Percentiles rank a stretch among this genome's conserved stretches.
phyloP scores from a whole-genome alignment of 1,139 yeast species.

The Taphrina sp. region DNA sequence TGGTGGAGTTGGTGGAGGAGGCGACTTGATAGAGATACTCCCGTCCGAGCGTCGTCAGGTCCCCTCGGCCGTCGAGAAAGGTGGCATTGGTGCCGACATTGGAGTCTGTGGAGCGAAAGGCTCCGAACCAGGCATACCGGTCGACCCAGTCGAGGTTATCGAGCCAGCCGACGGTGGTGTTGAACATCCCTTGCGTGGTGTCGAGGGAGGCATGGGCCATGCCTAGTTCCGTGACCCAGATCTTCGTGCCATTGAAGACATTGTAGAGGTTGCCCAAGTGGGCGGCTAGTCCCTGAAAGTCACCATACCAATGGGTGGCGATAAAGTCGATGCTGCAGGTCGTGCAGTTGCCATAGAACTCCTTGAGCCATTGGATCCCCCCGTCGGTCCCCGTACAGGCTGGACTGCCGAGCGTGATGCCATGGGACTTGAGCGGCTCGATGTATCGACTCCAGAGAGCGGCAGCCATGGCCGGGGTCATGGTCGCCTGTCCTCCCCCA shows the following conservation, averaged over 20 bases:
- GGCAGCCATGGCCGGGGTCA: conserved; percentile 25
- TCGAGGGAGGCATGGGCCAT: conserved; percentile 3
- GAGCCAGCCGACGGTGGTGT: conserved; percentile 10
- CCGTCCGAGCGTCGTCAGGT: conserved; percentile 8
- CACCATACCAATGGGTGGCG: conserved; percentile 31
- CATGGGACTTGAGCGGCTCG: conserved; percentile 24
- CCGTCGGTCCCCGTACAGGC: conserved; percentile 27
- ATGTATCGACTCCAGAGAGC: conserved; percentile 21
- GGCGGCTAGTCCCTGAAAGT: conserved; percentile 10
- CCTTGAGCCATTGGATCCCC: conserved; percentile 26
- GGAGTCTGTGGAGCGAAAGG: conserved; percentile 5
- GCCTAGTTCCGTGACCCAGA: conserved; percentile 32
- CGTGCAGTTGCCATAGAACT: conserved; percentile 29
- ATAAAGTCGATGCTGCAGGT: conserved; percentile 26
- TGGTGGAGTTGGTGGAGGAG: not conserved
- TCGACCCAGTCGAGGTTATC: conserved; percentile 28
- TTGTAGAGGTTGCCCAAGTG: conserved; percentile 19
- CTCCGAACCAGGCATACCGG: conserved; percentile 32
- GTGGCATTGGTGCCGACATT: conserved; percentile 31
- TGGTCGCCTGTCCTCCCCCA: conserved; percentile 23
- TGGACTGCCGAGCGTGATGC: conserved; percentile 28
- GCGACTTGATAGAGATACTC: conserved; percentile 13
- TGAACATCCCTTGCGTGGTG: conserved; percentile 5
- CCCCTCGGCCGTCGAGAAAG: conserved; percentile 23
- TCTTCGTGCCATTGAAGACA: conserved; percentile 7